These are phyloP conservation scores for Vigna mungo DNA, from an alignment of 306 rosid genomes.

Conservation along the genomic window DNA sequence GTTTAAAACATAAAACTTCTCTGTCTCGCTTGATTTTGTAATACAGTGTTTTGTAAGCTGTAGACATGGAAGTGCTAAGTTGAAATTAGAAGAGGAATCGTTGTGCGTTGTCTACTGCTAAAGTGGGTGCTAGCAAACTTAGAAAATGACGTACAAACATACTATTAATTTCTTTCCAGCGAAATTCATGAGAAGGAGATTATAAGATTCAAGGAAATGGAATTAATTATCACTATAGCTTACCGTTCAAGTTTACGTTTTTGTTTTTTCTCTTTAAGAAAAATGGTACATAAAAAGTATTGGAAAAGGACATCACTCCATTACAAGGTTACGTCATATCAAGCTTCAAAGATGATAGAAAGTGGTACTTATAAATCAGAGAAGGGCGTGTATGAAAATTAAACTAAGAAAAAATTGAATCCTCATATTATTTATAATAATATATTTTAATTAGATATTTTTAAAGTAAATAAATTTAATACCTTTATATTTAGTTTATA, in stretches of 20 bases:
- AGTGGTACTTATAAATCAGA: not conserved
- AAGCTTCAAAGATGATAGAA: not conserved
- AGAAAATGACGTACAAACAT: slow-evolving; percentile 7
- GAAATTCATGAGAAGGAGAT: not conserved
- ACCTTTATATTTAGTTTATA: too few relatives aligned
- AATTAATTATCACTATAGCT: not conserved
- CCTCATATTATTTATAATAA: not conserved
- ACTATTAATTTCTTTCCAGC: not conserved
- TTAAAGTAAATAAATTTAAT: not conserved
- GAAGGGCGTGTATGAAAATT: slow-evolving; percentile 10
- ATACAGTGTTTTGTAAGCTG: not conserved
- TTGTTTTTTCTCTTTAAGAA: not conserved
- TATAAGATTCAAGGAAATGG: not conserved
- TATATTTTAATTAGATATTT: not conserved
- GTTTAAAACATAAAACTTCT: not conserved
- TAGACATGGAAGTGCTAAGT: not conserved
- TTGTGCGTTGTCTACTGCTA: not conserved
- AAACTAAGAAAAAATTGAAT: not conserved
- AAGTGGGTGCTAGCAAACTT: slow-evolving; percentile 8
- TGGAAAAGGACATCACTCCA: slow-evolving; percentile 9
- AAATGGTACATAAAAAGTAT: not conserved
- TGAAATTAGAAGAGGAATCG: not conserved
- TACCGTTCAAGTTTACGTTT: not conserved
- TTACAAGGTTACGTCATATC: slow-evolving; percentile 14
- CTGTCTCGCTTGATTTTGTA: not conserved